Conservation (phyloP, 768 basidiomycete genomes). For the Neoboletus subvelutipes region DNA sequence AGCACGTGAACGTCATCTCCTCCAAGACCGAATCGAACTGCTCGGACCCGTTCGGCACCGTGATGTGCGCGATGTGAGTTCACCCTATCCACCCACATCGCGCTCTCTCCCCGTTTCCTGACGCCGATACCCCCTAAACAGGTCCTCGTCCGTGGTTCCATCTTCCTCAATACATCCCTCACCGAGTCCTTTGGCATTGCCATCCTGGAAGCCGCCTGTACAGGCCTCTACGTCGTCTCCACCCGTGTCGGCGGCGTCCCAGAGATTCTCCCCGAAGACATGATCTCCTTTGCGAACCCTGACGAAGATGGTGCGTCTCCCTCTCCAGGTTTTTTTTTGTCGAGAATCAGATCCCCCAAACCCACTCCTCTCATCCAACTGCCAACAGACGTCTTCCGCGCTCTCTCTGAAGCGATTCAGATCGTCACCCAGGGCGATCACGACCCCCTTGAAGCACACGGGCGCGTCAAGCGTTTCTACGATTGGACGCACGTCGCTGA, state of each 20-base stretch:
- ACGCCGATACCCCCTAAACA: constrained; percentile 27
- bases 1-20: constrained; percentile 86
- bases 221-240: constrained; percentile 90
- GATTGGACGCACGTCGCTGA: constrained; percentile 78
- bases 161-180: constrained; percentile 93
- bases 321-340: not conserved
- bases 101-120: not conserved
- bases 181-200: constrained; percentile 97
- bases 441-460: constrained; percentile 74
- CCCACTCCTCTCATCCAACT: not conserved
- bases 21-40: constrained; percentile 91
- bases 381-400: constrained; percentile 73
- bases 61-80: constrained; percentile 77
- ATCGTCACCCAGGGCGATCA: constrained; percentile 68
- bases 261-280: constrained; percentile 88
- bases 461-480: constrained; percentile 80
- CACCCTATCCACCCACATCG: not conserved
- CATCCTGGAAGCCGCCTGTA: constrained; percentile 95
- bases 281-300: constrained; percentile 94
- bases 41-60: constrained; percentile 78
- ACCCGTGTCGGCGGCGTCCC: constrained; percentile 95
- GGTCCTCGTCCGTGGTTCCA: constrained; percentile 85
- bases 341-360: not conserved
- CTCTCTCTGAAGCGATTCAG: constrained; percentile 75
- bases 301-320: constrained; percentile 80